Evolutionary conservation across 805 yeast genomes (phyloP).

Genomic region (Suhomyces vadensis): DNA sequence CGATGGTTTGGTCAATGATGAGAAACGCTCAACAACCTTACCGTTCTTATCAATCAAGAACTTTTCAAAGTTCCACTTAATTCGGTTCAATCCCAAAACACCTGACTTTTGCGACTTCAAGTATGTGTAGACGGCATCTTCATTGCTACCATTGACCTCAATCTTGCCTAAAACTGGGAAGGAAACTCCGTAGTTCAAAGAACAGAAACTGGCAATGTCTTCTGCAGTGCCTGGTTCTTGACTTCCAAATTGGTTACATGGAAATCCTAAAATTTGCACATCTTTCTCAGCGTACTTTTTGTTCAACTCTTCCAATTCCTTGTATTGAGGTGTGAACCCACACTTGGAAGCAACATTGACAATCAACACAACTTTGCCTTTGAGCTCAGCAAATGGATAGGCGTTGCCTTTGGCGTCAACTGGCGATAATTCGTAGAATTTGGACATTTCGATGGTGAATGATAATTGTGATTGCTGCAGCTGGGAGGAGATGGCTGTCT

Average conservation of each 20-base stretch:
- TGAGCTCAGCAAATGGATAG: constrained; percentile 58
- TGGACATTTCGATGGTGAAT: constrained; percentile 43
- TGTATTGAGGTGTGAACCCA: constrained; percentile 64
- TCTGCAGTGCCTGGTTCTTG: constrained; percentile 47
- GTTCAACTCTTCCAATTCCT: constrained; percentile 43
- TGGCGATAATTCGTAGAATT: constrained; percentile 70
- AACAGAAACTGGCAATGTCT: constrained; percentile 73
- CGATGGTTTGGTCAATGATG: constrained; percentile 60
- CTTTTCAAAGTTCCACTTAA: constrained; percentile 49
- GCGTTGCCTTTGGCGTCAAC: constrained; percentile 58
- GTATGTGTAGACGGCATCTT: constrained; percentile 78
- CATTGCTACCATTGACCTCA: constrained; percentile 82
- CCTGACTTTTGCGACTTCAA: constrained; percentile 65
- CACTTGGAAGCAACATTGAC: constrained; percentile 91
- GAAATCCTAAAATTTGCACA: constrained; percentile 43
- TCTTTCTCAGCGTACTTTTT: constrained; percentile 39
- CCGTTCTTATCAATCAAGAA: constrained; percentile 44
- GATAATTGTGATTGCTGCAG: not conserved
- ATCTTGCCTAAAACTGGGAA: constrained; percentile 87
- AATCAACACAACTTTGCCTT: constrained; percentile 79
- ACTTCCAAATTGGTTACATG: constrained; percentile 45
- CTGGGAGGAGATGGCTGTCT: not conserved
- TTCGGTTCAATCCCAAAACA: constrained; percentile 39
- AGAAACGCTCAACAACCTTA: constrained; percentile 49
- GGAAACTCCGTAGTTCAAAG: constrained; percentile 81